These are phyloP conservation scores for Diaporthe sp. DNA, from an alignment of 2,329 filamentous ascomycete species.

Conservation along the genomic window DNA sequence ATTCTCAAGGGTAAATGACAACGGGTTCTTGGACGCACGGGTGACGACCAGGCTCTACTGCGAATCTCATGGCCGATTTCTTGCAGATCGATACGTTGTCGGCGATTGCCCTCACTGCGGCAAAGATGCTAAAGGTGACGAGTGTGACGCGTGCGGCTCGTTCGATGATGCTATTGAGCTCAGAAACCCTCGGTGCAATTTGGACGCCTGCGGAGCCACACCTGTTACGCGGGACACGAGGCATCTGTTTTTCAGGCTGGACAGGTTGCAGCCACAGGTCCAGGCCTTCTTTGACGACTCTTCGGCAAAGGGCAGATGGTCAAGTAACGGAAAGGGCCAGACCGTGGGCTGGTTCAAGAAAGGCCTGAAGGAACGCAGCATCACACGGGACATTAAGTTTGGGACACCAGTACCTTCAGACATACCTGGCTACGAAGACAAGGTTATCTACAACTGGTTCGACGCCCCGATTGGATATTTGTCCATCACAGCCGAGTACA, in stretches of 20 bases:
- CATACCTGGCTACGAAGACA: constrained; percentile 49
- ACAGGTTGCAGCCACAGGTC: constrained; percentile 76
- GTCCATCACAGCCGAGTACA: constrained; percentile 83
- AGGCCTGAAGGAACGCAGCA: constrained; percentile 77
- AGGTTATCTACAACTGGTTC: constrained; percentile 79
- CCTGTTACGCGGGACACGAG: constrained; percentile 77
- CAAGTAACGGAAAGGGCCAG: constrained; percentile 70
- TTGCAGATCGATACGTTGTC: constrained; percentile 77
- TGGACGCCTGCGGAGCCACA: constrained; percentile 71
- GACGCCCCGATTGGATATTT: constrained; percentile 85
- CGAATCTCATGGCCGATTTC: constrained; percentile 70
- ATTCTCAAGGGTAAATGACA: constrained; percentile 77
- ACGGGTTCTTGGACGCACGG: constrained; percentile 77
- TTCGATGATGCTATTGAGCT: constrained; percentile 69
- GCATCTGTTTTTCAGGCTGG: constrained; percentile 78
- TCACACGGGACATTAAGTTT: constrained; percentile 81
- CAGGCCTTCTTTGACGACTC: constrained; percentile 74
- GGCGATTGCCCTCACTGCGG: constrained; percentile 72
- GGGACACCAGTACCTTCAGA: constrained; percentile 54
- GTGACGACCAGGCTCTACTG: constrained; percentile 81
- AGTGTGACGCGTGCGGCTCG: constrained; percentile 72
- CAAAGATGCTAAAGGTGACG: constrained; percentile 71
- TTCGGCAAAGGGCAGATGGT: constrained; percentile 73
- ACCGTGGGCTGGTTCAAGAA: constrained; percentile 75
- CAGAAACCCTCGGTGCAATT: constrained; percentile 79